Conservation (phyloP, 2,329 filamentous ascomycete species). For the Xylariomycetidae sp. region DNA sequence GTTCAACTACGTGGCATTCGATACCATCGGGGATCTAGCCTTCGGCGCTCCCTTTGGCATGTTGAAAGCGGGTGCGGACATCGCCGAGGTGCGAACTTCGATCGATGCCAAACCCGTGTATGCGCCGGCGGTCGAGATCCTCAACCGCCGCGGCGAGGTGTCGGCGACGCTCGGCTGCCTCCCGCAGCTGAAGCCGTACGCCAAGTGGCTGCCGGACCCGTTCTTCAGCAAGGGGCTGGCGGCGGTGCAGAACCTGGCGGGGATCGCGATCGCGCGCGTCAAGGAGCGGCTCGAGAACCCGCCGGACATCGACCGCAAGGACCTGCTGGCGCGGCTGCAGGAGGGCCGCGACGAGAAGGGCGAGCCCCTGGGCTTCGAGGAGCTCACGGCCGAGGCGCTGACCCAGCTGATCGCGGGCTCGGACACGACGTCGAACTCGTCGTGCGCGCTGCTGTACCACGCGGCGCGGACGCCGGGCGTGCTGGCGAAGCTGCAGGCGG, state of each 20-base stretch:
- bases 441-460: constrained; percentile 79
- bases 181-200: constrained; percentile 71
- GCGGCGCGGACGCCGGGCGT: constrained; percentile 64
- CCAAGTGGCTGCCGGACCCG: constrained; percentile 71
- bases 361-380: constrained; percentile 65
- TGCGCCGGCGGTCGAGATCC: constrained; percentile 75
- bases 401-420: constrained; percentile 81
- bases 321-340: constrained; percentile 78
- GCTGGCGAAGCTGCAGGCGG: constrained; percentile 63
- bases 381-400: constrained; percentile 81
- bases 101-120: constrained; percentile 59
- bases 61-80: constrained; percentile 68
- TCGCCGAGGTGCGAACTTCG: constrained; percentile 64
- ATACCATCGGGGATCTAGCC: constrained; percentile 51
- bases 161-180: constrained; percentile 72
- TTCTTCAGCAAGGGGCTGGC: constrained; percentile 72
- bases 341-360: constrained; percentile 78
- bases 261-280: constrained; percentile 81
- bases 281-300: constrained; percentile 65
- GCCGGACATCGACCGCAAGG: constrained; percentile 61
- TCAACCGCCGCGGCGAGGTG: constrained; percentile 84
- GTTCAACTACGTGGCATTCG: constrained; percentile 66
- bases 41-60: constrained; percentile 80
- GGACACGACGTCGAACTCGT: constrained; percentile 73
- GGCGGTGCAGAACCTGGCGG: constrained; percentile 74